These are phyloP conservation scores for Linum usitatissimum DNA, from an alignment of 345 rosid species.

Conservation along the genomic window DNA sequence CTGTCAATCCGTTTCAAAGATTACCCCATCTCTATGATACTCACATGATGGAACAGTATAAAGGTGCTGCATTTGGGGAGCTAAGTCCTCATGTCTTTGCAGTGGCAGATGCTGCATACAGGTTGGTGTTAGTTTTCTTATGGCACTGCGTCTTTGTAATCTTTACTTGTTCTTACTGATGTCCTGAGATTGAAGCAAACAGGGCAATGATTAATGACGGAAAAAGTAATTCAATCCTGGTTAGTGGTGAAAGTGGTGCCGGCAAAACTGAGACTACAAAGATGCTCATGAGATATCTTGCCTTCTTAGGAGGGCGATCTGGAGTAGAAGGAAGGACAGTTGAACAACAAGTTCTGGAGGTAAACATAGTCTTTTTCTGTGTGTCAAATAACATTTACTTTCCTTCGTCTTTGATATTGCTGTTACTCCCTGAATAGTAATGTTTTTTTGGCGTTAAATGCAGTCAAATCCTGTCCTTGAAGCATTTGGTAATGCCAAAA, in stretches of 20 bases:
- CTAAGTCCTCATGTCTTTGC: conserved; percentile 4
- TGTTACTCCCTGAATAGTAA: neutral
- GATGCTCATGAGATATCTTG: conserved; percentile 11
- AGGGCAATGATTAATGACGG: conserved; percentile 9
- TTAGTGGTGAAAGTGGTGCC: conserved; percentile 4
- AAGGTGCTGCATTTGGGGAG: conserved; percentile 8
- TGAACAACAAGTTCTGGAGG: conserved; percentile 12
- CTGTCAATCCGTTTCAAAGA: conserved; percentile 11
- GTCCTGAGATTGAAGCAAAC: conserved; percentile 9
- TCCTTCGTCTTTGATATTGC: neutral
- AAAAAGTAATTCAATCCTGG: conserved; percentile 10
- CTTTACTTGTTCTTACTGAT: conserved; percentile 18
- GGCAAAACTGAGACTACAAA: conserved; percentile 11
- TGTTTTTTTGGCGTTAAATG: neutral
- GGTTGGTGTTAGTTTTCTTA: neutral
- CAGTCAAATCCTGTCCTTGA: conserved; percentile 10
- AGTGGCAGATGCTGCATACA: conserved; percentile 6
- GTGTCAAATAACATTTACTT: neutral
- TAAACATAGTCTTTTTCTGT: neutral
- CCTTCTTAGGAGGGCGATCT: conserved; percentile 10
- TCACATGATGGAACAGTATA: conserved; percentile 6
- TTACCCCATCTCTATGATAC: conserved; percentile 11
- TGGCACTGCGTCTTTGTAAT: neutral
- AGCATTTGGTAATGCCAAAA: conserved; percentile 11
- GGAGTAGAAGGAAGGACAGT: conserved; percentile 12